Evolutionary conservation across 2,329 filamentous ascomycete species (phyloP), one percentile per base, ranked within the genome.

Genomic region (Ascochyta koolunga): DNA sequence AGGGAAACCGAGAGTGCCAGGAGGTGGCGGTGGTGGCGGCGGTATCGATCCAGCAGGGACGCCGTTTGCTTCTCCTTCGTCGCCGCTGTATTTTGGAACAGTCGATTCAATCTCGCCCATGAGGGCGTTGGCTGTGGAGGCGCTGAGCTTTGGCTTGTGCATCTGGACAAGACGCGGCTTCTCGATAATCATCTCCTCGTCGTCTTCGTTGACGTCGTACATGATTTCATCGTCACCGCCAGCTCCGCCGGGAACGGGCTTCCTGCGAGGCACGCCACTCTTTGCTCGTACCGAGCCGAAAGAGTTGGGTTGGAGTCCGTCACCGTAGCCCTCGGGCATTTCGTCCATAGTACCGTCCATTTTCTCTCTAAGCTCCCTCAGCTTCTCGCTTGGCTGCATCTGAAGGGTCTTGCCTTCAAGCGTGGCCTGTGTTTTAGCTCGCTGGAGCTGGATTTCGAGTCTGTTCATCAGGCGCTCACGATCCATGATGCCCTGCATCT

Each of bases 341-440:
- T 46, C 82, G 81, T 58, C 78, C 64, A 51, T 69, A 53, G 41
- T 66, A 21, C 84, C 86, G 60, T 98, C 95, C 95, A 99, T 99
- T 76, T 93, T 88, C 76, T 98, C 93, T 54, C 95, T 89, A 43
- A 98, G 82, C 61, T 96, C 93, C 61, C 95, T 89, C 54, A 99
- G 81, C 67, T 93, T 88, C 77, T 99, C 95, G 38, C 92, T 97
- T 11, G 95, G 93, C 31, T 91, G 91, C 60, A 89, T 83, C 46
- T 84, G 80, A 89, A 93, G 96, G 8, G 91, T 87, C 73, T 91
- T 91, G 63, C 95, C 95, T 76, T 98, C 95, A 27, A 99, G 85
- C 77, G 97, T 97, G 77, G 91, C 96, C 72, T 98, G 93, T 0
- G 95, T 98, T 83, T 98, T 98, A 61, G 96, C 93, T 60, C 95